Evolutionary conservation across 345 rosid species (phyloP), one percentile per base, ranked within the genome.

Genomic region (Erodium maritimum): DNA sequence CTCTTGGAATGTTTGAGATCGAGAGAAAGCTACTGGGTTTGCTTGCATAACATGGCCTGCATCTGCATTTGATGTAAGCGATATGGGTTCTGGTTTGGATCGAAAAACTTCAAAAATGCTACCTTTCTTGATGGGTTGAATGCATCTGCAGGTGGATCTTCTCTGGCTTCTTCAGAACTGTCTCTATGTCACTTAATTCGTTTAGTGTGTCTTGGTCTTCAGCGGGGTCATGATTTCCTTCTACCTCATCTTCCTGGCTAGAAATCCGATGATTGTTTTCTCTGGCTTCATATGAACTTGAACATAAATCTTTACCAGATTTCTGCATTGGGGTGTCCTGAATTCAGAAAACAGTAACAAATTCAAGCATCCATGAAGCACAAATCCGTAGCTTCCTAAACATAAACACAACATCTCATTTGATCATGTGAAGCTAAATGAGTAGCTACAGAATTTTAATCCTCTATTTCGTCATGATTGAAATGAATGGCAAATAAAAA

Each of bases 21-120:
- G 76, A 29, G 76, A 72, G 9, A 67, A 68, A 48, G 76, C 72
- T 21, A 72, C 76, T 17, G 76, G 76, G 56, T 72, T 72, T 52
- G 69, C 76, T 61, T 72, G 56, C 3, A 19, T 3, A 19, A 21
- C 48, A 13, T 12, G 48, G 48, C 12, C 48, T 7, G 48, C 48
- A 42, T 42, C 56, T 19, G 22, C 56, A 19, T 7, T 16, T 42
- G 56, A 53, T 53, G 56, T 53, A 5, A 5, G 17, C 23, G 12
- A 5, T 3, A 51, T 17, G 17, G 54, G 0, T 8, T 53, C 17
- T 19, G 20, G 23, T 53, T 67, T 59, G 23, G 59, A 48, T 19
- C 45, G 71, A 25, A 50, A 59, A 46, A 58, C 56, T 45, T 63
- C 67, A 54, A 67, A 67, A 19, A 59, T 20, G 22, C 65, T 14